A percentile compares a stretch with the other conserved stretches of the same genome.
phyloP scores from a whole-genome alignment of 108 stramenopile genomes.

The Phaeodactylum tricornutum region DNA sequence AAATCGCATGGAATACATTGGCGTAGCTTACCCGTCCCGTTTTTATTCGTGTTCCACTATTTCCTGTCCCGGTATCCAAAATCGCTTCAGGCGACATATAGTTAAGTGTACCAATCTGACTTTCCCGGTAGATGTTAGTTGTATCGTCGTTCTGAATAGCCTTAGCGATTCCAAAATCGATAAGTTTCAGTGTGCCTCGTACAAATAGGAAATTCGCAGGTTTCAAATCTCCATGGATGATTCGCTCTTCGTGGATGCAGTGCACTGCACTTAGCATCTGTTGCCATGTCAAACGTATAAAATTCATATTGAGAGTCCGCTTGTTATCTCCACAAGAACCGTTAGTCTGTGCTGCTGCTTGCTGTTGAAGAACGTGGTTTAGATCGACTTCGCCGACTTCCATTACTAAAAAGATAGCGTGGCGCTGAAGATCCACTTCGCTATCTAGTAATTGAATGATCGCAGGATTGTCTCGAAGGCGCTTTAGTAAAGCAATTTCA shows the following conservation, averaged over 20 bases:
- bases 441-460: constrained; percentile 91
- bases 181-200: constrained; percentile 92
- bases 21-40: constrained; percentile 49
- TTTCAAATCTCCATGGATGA: constrained; percentile 95
- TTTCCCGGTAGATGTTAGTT: constrained; percentile 95
- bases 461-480: constrained; percentile 79
- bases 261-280: constrained; percentile 98
- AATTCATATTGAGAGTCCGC: constrained; percentile 81
- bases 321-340: neutral
- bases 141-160: constrained; percentile 94
- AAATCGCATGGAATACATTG: no score
- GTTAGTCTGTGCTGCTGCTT: constrained; percentile 30
- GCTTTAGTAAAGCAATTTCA: constrained; percentile 88
- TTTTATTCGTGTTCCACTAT: constrained; percentile 44
- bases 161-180: constrained; percentile 99
- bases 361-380: constrained; percentile 83
- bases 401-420: constrained; percentile 85
- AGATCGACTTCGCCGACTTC: constrained; percentile 96
- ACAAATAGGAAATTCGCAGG: constrained; percentile 85
- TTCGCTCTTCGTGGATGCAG: constrained; percentile 94
- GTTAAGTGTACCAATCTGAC: constrained; percentile 96
- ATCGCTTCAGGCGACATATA: constrained; percentile 99
- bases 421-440: constrained; percentile 76
- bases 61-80: constrained; percentile 66
- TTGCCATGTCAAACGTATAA: constrained; percentile 96